Base-by-base conservation (phyloP, 1,284 basidiomycete species). In the Ustilago xerochloae region DNA sequence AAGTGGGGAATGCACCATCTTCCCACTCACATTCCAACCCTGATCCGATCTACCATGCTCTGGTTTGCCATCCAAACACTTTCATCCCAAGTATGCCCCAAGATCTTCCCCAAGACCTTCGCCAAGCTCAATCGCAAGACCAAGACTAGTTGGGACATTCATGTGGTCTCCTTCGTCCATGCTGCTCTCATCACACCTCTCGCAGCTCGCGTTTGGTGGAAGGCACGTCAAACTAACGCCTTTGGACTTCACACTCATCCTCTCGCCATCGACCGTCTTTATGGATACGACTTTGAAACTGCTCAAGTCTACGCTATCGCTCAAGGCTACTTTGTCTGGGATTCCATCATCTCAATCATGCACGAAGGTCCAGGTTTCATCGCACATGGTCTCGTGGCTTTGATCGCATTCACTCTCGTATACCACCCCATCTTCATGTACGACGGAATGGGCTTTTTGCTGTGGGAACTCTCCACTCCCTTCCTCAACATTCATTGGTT, bases 401-500 rank as follows among this genome's bases (percentile, higher is more conserved):
- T 81, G 22, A 74, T 61, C 50, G 84, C 81, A 1, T 80, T 82
- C 59, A 65, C 76, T 4, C 78, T 84, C 43, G 80, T 78, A 26
- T 82, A 82, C 51, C 71, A 75, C 50, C 85, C 85, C 24, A 80
- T 85, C 72, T 79, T 85, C 43, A 79, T 85, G 77, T 83, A 81
- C 65, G 83, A 84, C 36, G 84, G 83, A 10, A 79, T 85, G 35
- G 73, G 76, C 15, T 83, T 85, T 77, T 63, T 85, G 43, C 77
- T 85, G 24, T 84, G 85, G 82, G 82, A 83, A 73, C 78, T 80
- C 28, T 80, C 78, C 54, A 84, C 82, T 29, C 81, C 82, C 9
- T 86, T 86, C 81, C 83, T 86, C 50, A 84, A 86, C 75, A 81
- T 84, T 18, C 85, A 86, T 67, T 86, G 85, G 85, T 84, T 84